A percentile compares a stretch with the other conserved stretches of the same genome.
phyloP scores from a whole-genome alignment of 139 green algal genomes.

The Zygnema cylindricum region DNA sequence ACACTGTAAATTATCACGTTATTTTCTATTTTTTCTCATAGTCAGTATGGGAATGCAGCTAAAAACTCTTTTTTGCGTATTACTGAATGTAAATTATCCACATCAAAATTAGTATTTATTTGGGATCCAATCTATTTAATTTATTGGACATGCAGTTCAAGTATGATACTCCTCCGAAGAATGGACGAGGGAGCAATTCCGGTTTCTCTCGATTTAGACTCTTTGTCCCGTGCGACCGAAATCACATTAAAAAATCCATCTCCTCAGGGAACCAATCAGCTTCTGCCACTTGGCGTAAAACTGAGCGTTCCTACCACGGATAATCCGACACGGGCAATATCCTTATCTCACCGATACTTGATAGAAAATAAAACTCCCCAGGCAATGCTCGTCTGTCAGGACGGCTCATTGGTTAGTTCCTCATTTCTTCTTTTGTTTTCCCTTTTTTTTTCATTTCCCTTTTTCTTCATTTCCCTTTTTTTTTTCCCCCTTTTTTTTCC shows the following conservation, averaged over 20 bases:
- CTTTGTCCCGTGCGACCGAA: neutral
- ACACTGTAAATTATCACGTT: too few relatives aligned
- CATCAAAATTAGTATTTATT: too few relatives aligned
- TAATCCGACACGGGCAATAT: constrained; percentile 9
- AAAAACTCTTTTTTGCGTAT: too few relatives aligned
- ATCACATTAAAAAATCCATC: neutral
- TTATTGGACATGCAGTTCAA: neutral
- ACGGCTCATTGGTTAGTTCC: constrained; percentile 27
- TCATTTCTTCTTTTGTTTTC: too few relatives aligned
- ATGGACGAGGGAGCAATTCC: neutral
- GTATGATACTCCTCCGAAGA: neutral
- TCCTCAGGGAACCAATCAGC: neutral
- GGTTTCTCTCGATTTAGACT: constrained; percentile 6
- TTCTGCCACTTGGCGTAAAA: constrained; percentile 1
- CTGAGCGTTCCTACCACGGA: neutral
- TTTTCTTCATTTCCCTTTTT: too few relatives aligned
- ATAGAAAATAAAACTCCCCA: constrained; percentile 23
- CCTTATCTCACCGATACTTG: constrained; percentile 9
- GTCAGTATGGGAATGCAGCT: too few relatives aligned
- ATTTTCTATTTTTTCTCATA: too few relatives aligned
- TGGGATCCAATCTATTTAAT: too few relatives aligned
- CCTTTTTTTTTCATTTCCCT: too few relatives aligned
- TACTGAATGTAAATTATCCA: too few relatives aligned
- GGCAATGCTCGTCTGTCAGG: constrained; percentile 34
- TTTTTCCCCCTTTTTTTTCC: too few relatives aligned